A percentile compares a stretch with the other conserved stretches of the same genome.
These are phyloP conservation scores for Fomitopsis pinicola DNA, from an alignment of 1,284 basidiomycete species.

Conservation along the genomic window DNA sequence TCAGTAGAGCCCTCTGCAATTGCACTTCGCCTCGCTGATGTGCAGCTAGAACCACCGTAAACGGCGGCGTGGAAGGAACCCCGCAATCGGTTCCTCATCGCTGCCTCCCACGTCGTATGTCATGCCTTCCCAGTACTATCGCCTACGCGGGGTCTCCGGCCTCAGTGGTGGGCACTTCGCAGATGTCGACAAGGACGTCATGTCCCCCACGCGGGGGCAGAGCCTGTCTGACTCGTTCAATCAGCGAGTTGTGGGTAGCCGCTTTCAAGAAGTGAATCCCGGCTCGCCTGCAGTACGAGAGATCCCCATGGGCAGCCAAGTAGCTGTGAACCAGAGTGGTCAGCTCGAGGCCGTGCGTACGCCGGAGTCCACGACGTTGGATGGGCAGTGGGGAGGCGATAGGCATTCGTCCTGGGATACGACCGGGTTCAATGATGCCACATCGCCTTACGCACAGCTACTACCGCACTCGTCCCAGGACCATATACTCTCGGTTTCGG, in stretches of 20 bases:
- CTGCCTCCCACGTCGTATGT: conserved; percentile 70
- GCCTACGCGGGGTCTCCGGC: conserved; percentile 56
- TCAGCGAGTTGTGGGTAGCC: conserved; percentile 58
- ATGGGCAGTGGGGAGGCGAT: conserved; percentile 47
- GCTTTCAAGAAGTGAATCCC: conserved; percentile 68
- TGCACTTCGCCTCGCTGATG: neutral
- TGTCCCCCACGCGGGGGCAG: conserved; percentile 26
- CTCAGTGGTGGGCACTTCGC: conserved; percentile 57
- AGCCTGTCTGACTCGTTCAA: conserved; percentile 56
- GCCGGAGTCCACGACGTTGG: conserved; percentile 37
- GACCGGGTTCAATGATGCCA: conserved; percentile 23
- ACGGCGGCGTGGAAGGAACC: conserved; percentile 46
- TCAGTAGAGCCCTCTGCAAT: neutral
- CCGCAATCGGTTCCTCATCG: conserved; percentile 61
- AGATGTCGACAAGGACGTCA: conserved; percentile 26
- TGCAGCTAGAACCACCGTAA: conserved; percentile 19
- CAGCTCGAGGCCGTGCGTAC: conserved; percentile 34
- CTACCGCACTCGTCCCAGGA: conserved; percentile 19
- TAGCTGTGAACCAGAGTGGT: conserved; percentile 50
- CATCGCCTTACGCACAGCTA: conserved; percentile 18
- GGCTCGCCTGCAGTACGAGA: conserved; percentile 51
- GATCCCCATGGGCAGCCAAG: conserved; percentile 59
- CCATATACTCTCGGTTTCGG: conserved; percentile 24
- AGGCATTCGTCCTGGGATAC: conserved; percentile 39
- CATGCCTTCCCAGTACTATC: conserved; percentile 75